Conservation (phyloP, 306 rosid species). For the Spatholobus suberectus region DNA sequence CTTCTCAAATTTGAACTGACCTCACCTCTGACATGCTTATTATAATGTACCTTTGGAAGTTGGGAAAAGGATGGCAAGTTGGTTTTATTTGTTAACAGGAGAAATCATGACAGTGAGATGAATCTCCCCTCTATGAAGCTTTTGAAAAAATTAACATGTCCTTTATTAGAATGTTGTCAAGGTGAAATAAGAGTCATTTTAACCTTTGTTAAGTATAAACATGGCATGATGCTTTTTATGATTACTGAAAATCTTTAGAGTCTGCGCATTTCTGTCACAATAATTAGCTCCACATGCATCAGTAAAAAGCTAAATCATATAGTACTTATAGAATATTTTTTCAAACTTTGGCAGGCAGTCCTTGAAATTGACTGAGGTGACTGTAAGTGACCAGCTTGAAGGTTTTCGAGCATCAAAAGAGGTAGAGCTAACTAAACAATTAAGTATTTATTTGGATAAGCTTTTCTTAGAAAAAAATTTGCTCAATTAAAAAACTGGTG, state of each 20-base stretch:
- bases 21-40: background rate
- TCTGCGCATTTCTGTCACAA: conserved; percentile 1
- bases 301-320: background rate
- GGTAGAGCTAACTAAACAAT: conserved; percentile 54
- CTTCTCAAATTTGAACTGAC: conserved; percentile 8
- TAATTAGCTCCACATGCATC: conserved; percentile 15
- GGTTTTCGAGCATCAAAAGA: conserved; percentile 94
- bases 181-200: conserved; percentile 17
- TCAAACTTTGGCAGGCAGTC: conserved; percentile 61
- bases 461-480: background rate
- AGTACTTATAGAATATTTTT: conserved; percentile 13
- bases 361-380: conserved; percentile 84
- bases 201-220: background rate
- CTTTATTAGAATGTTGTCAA: conserved; percentile 2
- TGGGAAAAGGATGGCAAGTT: conserved; percentile 11
- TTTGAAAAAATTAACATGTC: conserved; percentile 8
- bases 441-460: conserved; percentile 20
- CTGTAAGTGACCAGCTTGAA: conserved; percentile 92
- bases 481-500: background rate
- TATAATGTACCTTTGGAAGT: background rate
- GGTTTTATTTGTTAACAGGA: conserved; percentile 17
- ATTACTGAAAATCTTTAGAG: conserved; percentile 21
- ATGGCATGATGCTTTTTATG: background rate
- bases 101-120: conserved; percentile 6
- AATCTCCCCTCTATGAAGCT: background rate